Evolutionary conservation across 352 stramenopile genomes (phyloP).

Genomic region (Globisporangium camurandrum): DNA sequence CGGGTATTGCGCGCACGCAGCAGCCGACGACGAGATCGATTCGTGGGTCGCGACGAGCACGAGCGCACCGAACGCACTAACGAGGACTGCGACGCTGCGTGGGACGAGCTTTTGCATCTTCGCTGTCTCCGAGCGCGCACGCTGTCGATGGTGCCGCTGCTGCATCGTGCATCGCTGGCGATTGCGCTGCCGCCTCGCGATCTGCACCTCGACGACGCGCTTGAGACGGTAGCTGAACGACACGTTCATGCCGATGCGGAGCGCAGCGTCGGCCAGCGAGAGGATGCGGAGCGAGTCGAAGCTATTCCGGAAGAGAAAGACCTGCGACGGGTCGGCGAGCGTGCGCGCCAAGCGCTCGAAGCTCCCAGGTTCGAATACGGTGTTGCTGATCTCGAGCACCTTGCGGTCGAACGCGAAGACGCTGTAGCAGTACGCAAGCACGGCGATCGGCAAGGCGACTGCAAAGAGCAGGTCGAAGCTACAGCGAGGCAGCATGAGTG

Average conservation of each 20-base stretch:
- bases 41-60: background rate
- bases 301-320: background rate
- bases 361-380: conserved; percentile 58
- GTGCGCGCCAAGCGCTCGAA: conserved; percentile 23
- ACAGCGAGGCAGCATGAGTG: too few species aligned
- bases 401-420: background rate
- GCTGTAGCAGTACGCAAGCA: background rate
- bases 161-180: too few species aligned
- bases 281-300: background rate
- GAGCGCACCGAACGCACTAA: background rate
- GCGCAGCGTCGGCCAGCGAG: background rate
- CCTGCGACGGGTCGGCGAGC: background rate
- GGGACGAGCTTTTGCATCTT: background rate
- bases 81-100: background rate
- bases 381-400: conserved; percentile 20
- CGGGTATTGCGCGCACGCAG: background rate
- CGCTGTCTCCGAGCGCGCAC: conserved; percentile 68
- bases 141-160: conserved; percentile 67
- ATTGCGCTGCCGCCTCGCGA: conserved; percentile 43
- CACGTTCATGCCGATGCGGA: background rate
- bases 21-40: background rate
- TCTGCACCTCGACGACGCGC: background rate
- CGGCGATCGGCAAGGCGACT: background rate
- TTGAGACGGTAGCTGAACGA: background rate
- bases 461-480: background rate